Conservation (phyloP, 2,329 filamentous ascomycete genomes). For the Cladosporium austrohemisphaericum region DNA sequence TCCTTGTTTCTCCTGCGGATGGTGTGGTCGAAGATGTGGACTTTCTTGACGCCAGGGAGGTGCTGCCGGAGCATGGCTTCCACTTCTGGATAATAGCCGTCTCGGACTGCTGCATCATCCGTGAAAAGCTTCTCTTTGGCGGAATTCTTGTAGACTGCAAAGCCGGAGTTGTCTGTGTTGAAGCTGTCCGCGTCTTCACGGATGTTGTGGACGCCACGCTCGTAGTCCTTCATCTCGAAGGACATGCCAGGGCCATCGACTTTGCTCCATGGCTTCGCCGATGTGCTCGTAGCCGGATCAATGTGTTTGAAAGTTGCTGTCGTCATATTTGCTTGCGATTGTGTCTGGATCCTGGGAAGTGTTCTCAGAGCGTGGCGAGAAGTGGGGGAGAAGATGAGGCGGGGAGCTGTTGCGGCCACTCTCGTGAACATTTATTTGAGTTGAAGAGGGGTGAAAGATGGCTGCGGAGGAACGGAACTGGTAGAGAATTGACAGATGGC, state of each 20-base stretch:
- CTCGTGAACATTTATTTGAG: slow-evolving; percentile 9
- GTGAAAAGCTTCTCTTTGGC: slow-evolving; percentile 54
- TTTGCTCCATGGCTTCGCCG: slow-evolving; percentile 59
- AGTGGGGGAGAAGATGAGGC: slow-evolving; percentile 7
- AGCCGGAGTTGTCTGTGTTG: slow-evolving; percentile 56
- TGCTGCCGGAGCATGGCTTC: slow-evolving; percentile 54
- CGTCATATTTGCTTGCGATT: slow-evolving; percentile 48
- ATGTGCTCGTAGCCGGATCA: slow-evolving; percentile 47
- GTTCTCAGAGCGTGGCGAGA: slow-evolving; percentile 6
- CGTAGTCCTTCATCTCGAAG: slow-evolving; percentile 46
- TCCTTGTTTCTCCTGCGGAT: slow-evolving; percentile 56
- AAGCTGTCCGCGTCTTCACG: slow-evolving; percentile 51
- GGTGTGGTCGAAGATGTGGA: slow-evolving; percentile 71
- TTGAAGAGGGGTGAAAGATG: not conserved
- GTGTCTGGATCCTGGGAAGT: not conserved
- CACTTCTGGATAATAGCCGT: slow-evolving; percentile 60
- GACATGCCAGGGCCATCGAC: slow-evolving; percentile 59
- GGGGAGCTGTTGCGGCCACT: not conserved
- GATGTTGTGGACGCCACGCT: slow-evolving; percentile 53
- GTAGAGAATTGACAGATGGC: not conserved
- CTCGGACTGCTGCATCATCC: slow-evolving; percentile 53
- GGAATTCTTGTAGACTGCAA: slow-evolving; percentile 53
- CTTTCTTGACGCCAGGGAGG: slow-evolving; percentile 54
- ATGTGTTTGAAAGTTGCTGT: slow-evolving; percentile 59
- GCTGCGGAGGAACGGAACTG: slow-evolving; percentile 2